Base-by-base conservation (phyloP, 2,329 filamentous ascomycete species). In the Immersiporthe knoxdaviesiana region DNA sequence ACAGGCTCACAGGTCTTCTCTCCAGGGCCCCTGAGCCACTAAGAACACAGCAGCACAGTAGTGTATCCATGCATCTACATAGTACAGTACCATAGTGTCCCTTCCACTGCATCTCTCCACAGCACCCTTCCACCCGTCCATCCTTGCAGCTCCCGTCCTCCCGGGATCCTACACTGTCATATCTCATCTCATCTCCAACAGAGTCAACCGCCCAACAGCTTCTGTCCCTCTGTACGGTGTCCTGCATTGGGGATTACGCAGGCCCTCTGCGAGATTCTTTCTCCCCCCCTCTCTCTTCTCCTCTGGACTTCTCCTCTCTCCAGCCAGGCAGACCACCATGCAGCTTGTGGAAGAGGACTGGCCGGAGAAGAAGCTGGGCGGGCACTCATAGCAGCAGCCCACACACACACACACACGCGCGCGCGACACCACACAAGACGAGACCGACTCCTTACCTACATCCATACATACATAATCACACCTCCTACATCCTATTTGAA, bases 281-380 rank as follows among this genome's bases (percentile, higher is more conserved):
- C 8, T 7, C 16, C n/a, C n/a, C n/a, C n/a, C 11, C 8, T 7
- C 16, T 16, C 16, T 18, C 14, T 18, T 21, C 16, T 2, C 8
- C 21, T n/a, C 44, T n/a, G 8, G 21, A n/a, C 10, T 7, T n/a
- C 21, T 21, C 44, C 21, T 56, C 32, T 35, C 30, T 54, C 54
- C 11, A 11, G 18, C 18, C 18, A n/a, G 44, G 21, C 21, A 59
- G 21, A 18, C 18, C 16, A 59, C 14, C 32, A 59, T 59, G 56
- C 56, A 59, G 56, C 56, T 2, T 30, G 32, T 37, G 56, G 56
- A 59, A 30, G 56, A 59, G 12, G n/a, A 14, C 16, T n/a, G 56
- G 56, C 32, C 56, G 18, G n/a, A 59, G 18, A 37, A 59, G 18
- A 37, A 59, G 56, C 56, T 59, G 56, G 56, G 56, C 56, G 30